Conservation (phyloP, 1,284 basidiomycete species). For the Tilletiopsis washingtonensis region DNA sequence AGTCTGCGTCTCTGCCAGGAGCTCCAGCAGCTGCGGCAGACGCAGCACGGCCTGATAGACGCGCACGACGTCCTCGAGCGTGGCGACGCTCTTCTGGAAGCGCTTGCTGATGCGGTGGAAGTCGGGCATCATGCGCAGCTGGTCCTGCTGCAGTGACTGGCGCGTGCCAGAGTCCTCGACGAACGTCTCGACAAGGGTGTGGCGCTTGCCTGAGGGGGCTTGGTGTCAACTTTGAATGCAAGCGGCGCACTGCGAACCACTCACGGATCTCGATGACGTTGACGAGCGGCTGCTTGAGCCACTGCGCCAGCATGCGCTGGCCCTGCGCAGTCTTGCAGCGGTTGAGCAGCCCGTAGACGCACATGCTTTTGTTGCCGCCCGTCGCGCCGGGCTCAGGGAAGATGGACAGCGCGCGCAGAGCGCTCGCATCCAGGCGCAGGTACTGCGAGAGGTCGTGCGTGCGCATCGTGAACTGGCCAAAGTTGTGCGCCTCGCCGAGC, state of each 20-base stretch:
- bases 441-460: conserved; percentile 89
- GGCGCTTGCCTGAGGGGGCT: conserved; percentile 1
- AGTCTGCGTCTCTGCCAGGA: conserved; percentile 51
- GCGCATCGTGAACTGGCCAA: conserved; percentile 69
- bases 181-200: conserved; percentile 70
- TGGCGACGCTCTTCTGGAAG: conserved; percentile 76
- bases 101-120: conserved; percentile 86
- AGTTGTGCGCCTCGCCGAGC: conserved; percentile 71
- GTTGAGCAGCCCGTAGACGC: conserved; percentile 80
- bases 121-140: conserved; percentile 84
- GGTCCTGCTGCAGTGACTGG: conserved; percentile 60
- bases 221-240: too few species aligned
- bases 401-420: conserved; percentile 79
- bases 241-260: too few species aligned
- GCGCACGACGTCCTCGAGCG: conserved; percentile 88
- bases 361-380: conserved; percentile 48
- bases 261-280: conserved; percentile 84
- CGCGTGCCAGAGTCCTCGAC: conserved; percentile 69
- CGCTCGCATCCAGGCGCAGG: conserved; percentile 92
- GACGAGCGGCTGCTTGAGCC: conserved; percentile 93
- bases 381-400: conserved; percentile 56
- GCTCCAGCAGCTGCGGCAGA: conserved; percentile 67
- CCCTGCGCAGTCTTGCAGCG: conserved; percentile 96
- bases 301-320: conserved; percentile 76
- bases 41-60: conserved; percentile 68